Evolutionary conservation across 2,329 filamentous ascomycete species (phyloP).

Genomic region (Byssothecium circinans): DNA sequence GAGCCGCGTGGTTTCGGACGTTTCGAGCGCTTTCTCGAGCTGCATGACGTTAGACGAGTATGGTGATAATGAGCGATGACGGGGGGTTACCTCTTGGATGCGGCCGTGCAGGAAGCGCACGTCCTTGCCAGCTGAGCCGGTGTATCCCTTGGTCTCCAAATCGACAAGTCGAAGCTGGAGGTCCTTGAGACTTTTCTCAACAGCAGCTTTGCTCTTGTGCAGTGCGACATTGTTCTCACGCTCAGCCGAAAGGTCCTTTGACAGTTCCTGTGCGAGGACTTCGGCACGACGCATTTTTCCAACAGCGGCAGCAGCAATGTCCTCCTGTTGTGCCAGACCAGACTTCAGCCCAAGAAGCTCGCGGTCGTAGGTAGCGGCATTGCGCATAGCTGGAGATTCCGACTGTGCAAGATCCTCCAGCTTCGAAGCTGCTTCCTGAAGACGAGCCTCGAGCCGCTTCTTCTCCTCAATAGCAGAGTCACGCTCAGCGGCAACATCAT

Average conservation of each 20-base stretch:
- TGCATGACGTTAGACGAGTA: constrained; percentile 45
- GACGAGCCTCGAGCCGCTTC: constrained; percentile 78
- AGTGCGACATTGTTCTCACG: constrained; percentile 79
- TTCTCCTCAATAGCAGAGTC: constrained; percentile 87
- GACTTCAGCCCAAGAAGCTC: constrained; percentile 89
- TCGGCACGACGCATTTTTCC: constrained; percentile 97
- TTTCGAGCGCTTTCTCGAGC: constrained; percentile 85
- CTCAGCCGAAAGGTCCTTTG: constrained; percentile 87
- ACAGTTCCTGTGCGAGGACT: constrained; percentile 81
- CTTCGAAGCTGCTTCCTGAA: constrained; percentile 84
- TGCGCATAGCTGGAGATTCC: constrained; percentile 83
- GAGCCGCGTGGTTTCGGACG: constrained; percentile 75
- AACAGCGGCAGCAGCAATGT: constrained; percentile 85
- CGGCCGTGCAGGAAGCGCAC: constrained; percentile 92
- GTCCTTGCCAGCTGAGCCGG: constrained; percentile 85
- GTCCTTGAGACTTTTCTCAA: constrained; percentile 91
- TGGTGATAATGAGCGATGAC: background rate
- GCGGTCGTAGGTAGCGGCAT: constrained; percentile 84
- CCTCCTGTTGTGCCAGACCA: constrained; percentile 86
- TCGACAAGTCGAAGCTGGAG: constrained; percentile 87
- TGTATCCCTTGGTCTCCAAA: constrained; percentile 92
- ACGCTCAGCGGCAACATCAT: constrained; percentile 82
- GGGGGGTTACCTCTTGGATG: constrained; percentile 80
- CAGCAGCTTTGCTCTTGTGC: constrained; percentile 82
- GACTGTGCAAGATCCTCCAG: constrained; percentile 85